Evolutionary conservation across 305 asterid species (phyloP).

Genomic region (Rubia tinctorum): DNA sequence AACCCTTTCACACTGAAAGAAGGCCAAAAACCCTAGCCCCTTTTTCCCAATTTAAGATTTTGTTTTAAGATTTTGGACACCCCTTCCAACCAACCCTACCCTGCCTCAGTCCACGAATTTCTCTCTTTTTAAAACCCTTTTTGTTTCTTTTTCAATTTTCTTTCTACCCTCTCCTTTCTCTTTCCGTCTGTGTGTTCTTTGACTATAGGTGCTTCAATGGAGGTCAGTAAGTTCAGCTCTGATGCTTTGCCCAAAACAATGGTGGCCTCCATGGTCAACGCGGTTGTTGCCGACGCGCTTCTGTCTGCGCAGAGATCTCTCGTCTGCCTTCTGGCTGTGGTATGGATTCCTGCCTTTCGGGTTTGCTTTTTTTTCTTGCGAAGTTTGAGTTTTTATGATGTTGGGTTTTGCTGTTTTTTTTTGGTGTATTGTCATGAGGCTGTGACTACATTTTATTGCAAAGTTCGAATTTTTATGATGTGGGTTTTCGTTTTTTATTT

Average conservation of each 20-base stretch:
- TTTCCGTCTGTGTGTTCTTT: not conserved
- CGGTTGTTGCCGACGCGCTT: conserved; percentile 30
- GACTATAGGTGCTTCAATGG: conserved; percentile 29
- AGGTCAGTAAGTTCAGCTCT: conserved; percentile 33
- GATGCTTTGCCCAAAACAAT: conserved; percentile 26
- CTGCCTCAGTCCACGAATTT: conserved; percentile 13
- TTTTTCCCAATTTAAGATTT: not conserved
- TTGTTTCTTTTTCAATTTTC: conserved; percentile 8
- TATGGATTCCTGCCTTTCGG: conserved; percentile 19
- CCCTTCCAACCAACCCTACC: conserved; percentile 2
- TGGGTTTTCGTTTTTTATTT: conserved; percentile 25
- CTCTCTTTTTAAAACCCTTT: conserved; percentile 6
- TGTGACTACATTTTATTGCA: not conserved
- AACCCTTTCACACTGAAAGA: conserved; percentile 13
- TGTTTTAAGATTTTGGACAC: conserved; percentile 3
- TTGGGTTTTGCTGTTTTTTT: conserved; percentile 25
- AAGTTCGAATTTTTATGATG: conserved; percentile 26
- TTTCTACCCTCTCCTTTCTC: not conserved
- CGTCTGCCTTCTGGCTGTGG: conserved; percentile 41
- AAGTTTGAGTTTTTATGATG: conserved; percentile 25
- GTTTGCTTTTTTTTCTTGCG: conserved; percentile 4
- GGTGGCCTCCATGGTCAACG: conserved; percentile 28
- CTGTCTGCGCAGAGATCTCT: conserved; percentile 39
- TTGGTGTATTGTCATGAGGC: not conserved
- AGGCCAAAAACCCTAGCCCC: conserved; percentile 6